These are phyloP conservation scores for Huntiella savannae DNA, from an alignment of 2,329 filamentous ascomycete genomes.

Conservation along the genomic window DNA sequence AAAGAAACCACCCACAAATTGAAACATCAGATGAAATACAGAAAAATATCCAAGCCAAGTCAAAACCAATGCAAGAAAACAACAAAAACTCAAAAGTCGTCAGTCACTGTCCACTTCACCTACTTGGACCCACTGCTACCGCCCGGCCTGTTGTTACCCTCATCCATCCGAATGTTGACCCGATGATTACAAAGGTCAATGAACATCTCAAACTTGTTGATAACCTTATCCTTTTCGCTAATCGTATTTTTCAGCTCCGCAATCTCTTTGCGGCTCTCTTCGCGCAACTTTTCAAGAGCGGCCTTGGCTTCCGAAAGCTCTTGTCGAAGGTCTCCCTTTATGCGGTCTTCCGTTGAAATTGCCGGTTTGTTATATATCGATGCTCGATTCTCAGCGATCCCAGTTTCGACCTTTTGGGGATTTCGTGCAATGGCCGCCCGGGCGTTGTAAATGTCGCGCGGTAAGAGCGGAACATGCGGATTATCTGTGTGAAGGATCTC, in stretches of 20 bases:
- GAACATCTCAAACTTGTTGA: conserved; percentile 47
- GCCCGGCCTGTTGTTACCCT: conserved; percentile 14
- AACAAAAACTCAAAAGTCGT: not conserved
- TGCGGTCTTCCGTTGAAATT: conserved; percentile 43
- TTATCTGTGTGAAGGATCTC: conserved; percentile 46
- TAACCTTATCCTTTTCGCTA: conserved; percentile 42
- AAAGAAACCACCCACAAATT: not conserved
- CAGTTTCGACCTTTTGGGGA: conserved; percentile 39
- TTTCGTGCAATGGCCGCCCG: conserved; percentile 48
- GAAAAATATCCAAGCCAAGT: no score
- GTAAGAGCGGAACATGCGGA: conserved; percentile 42
- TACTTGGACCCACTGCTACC: conserved; percentile 10
- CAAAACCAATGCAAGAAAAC: not conserved
- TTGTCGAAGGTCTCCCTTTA: conserved; percentile 39
- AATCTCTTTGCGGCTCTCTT: conserved; percentile 38
- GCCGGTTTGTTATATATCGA: conserved; percentile 49
- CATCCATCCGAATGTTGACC: conserved; percentile 38
- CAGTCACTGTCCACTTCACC: not conserved
- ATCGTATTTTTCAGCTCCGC: conserved; percentile 39
- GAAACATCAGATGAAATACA: not conserved
- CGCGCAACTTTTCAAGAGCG: conserved; percentile 34
- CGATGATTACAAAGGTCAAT: conserved; percentile 50
- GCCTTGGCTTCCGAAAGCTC: conserved; percentile 40
- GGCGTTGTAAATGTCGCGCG: conserved; percentile 48
- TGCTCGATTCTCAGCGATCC: conserved; percentile 39